Evolutionary conservation across 805 yeast genomes (phyloP), one percentile per base, ranked within the genome.

Genomic region (Kuraishia borneana): DNA sequence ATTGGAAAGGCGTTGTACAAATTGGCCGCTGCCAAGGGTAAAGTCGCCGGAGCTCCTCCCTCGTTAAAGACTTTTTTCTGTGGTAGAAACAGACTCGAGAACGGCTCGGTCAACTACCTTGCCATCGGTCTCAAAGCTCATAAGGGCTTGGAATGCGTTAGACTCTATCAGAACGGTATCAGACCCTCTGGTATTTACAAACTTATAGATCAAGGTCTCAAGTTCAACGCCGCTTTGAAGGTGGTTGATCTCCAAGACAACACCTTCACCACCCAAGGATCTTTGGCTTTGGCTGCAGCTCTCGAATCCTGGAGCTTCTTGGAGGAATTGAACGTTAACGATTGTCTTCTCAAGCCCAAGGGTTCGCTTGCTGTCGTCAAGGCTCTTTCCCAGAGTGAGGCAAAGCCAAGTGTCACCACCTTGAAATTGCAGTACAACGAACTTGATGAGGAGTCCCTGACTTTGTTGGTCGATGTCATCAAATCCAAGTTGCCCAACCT

Each of bases 51-150:
- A 28, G 63, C 69, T 17, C 60, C 71, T 35, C 58, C 64, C 21
- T 57, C 72, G 12, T 69, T 87, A 51, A 77, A 80, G 48, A 84
- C 96, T 2, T 89, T 92, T 44, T 73, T 92, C 48, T 92, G 99
- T 61, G 98, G 98, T 42, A 75, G 99, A 61, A 92, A 92, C 60
- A 81, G 99, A 59, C 70, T 92, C 44, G 99, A 92, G 56, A 87
- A 87, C 55, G 98, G 97, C 3, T 87, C 96, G 5, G 73, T 85
- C 56, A 76, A 76, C 46, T 80, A 82, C 43, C 70, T 94, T 60
- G 75, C 96, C 7, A 65, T 83, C 37, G 95, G 94, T 39, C 69
- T 92, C 45, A 80, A 81, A 53, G 78, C 80, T 35, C 95, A 92
- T 56, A 66, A 70, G 29, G 72, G 76, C 35, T 65, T 88, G 51